These are phyloP conservation scores for Acer yangbiense DNA, from an alignment of 345 rosid genomes.

Conservation along the genomic window DNA sequence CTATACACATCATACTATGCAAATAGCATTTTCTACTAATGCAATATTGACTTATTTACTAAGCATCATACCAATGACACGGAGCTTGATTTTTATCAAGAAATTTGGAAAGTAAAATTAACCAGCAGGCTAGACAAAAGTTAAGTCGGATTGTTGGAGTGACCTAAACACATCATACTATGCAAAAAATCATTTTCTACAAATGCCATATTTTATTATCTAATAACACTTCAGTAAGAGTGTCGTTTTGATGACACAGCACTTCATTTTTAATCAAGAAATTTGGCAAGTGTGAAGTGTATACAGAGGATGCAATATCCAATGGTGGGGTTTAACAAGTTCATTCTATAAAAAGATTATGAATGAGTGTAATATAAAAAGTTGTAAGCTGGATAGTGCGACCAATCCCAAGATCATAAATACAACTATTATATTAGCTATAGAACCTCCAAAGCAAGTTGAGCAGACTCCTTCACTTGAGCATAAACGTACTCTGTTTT, in stretches of 20 bases:
- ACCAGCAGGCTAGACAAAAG: too few species aligned
- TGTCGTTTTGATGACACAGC: background rate
- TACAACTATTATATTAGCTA: slow-evolving; percentile 24
- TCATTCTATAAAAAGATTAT: background rate
- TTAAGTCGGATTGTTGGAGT: too few species aligned
- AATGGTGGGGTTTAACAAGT: background rate
- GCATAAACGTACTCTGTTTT: slow-evolving; percentile 84
- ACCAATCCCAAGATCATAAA: background rate
- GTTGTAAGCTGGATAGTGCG: background rate
- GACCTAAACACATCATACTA: background rate
- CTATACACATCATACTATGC: background rate
- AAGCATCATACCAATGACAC: background rate
- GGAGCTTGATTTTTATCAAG: background rate
- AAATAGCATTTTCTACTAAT: background rate
- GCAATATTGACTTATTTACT: background rate
- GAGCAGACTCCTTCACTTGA: slow-evolving; percentile 68
- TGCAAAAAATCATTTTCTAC: background rate
- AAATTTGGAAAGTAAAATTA: background rate
- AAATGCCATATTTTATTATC: background rate
- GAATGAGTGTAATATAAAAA: background rate
- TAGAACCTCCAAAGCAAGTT: slow-evolving; percentile 72
- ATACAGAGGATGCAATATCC: background rate
- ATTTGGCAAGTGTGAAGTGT: background rate
- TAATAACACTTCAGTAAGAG: background rate
- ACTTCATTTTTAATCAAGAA: background rate